phyloP scores from a whole-genome alignment of 2,329 filamentous ascomycete genomes.

The Plenodomus biglobosus region DNA sequence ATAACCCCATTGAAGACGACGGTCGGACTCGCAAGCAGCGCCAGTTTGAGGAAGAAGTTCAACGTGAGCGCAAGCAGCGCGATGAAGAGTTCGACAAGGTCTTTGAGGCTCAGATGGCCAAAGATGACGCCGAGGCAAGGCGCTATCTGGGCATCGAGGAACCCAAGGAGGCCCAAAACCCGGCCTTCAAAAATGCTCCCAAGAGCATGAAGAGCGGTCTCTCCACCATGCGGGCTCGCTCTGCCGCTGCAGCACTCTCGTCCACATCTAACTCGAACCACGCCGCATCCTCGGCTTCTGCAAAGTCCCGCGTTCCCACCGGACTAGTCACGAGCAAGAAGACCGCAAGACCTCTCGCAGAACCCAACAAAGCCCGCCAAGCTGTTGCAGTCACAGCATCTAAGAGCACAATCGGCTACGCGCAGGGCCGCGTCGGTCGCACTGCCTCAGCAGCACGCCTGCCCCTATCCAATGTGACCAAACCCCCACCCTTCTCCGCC shows the following conservation, averaged over 20 bases:
- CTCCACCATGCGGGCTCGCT: slow-evolving; percentile 57
- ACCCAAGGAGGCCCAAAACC: slow-evolving; percentile 29
- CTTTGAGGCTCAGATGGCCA: slow-evolving; percentile 61
- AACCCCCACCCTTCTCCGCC: slow-evolving; percentile 32
- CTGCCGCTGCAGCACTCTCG: slow-evolving; percentile 49
- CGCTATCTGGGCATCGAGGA: slow-evolving; percentile 32
- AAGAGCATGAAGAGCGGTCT: slow-evolving; percentile 41
- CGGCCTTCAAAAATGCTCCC: slow-evolving; percentile 5
- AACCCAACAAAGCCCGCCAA: slow-evolving; percentile 58
- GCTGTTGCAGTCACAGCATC: slow-evolving; percentile 68
- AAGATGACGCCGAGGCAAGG: slow-evolving; percentile 53
- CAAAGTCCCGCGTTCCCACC: slow-evolving; percentile 44
- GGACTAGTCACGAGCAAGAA: slow-evolving; percentile 47
- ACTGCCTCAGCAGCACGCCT: slow-evolving; percentile 44
- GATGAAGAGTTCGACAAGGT: slow-evolving; percentile 69
- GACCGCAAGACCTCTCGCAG: slow-evolving; percentile 40
- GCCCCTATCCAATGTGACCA: slow-evolving; percentile 42
- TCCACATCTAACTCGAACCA: slow-evolving; percentile 39
- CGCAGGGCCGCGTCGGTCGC: slow-evolving; percentile 66
- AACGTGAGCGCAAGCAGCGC: slow-evolving; percentile 53
- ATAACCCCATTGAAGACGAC: slow-evolving; percentile 64
- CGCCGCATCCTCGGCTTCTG: slow-evolving; percentile 43
- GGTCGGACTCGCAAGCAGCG: slow-evolving; percentile 65
- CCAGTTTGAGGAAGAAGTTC: slow-evolving; percentile 53
- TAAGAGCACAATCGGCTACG: slow-evolving; percentile 81